A percentile compares a stretch with the other conserved stretches of the same genome.
Evolutionary conservation across 768 basidiomycete genomes (phyloP).

Genomic region (Cyclocybe aegerita): DNA sequence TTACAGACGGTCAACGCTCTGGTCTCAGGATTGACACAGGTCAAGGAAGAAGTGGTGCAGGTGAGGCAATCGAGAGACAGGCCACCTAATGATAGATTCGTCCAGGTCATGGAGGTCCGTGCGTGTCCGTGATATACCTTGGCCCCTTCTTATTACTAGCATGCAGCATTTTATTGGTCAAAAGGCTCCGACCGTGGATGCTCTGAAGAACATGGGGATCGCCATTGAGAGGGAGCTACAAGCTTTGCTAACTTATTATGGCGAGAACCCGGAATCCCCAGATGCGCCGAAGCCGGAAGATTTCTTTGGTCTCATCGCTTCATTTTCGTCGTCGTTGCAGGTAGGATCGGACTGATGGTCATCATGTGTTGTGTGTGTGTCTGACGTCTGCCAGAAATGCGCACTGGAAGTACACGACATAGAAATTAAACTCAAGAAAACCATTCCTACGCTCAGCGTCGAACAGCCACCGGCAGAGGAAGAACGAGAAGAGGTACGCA

Average conservation of each 20-base stretch:
- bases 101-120: conserved; percentile 67
- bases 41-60: conserved; percentile 54
- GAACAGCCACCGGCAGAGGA: conserved; percentile 21
- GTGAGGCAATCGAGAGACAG: conserved; percentile 30
- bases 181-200: conserved; percentile 55
- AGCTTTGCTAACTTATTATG: conserved; percentile 68
- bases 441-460: conserved; percentile 21
- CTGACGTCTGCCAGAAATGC: conserved; percentile 54
- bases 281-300: conserved; percentile 78
- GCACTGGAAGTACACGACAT: conserved; percentile 64
- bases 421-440: conserved; percentile 31
- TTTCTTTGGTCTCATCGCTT: conserved; percentile 74
- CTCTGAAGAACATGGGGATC: conserved; percentile 58
- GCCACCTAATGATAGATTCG: conserved; percentile 57
- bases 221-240: conserved; percentile 61
- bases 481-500: conserved; percentile 12
- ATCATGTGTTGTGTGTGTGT: background rate
- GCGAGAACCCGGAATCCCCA: conserved; percentile 65
- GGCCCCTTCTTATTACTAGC: background rate
- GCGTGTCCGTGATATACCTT: background rate
- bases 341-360: conserved; percentile 27
- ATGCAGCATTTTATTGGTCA: conserved; percentile 49
- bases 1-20: conserved; percentile 59
- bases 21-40: conserved; percentile 52
- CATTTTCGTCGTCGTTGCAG: conserved; percentile 74